A percentile compares a stretch with the other conserved stretches of the same genome.
Conservation (phyloP, 2,329 filamentous ascomycete genomes). For the Xylaria hypoxylon region DNA sequence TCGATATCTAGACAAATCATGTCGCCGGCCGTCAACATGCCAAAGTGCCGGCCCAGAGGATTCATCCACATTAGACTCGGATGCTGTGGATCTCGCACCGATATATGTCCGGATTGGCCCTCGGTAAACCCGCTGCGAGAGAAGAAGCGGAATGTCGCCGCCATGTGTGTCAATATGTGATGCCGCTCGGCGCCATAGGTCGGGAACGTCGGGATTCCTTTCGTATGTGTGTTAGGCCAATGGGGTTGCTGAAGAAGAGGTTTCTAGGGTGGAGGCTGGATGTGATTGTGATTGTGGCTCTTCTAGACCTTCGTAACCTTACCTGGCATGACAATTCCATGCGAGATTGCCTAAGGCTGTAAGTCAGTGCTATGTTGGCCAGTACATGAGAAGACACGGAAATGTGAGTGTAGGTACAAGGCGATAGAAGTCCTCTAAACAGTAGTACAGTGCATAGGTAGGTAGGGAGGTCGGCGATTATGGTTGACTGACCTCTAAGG, state of each 20-base stretch:
- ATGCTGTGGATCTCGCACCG: conserved; percentile 49
- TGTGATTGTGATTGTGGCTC: background rate
- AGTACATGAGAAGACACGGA: background rate
- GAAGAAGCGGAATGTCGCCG: conserved; percentile 76
- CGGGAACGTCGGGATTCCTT: conserved; percentile 59
- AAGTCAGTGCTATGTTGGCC: conserved; percentile 6
- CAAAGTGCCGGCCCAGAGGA: conserved; percentile 74
- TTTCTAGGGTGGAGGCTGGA: background rate
- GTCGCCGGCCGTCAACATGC: conserved; percentile 71
- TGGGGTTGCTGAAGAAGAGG: background rate
- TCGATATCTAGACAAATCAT: conserved; percentile 73
- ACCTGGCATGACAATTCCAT: conserved; percentile 51
- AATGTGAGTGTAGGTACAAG: conserved; percentile 5
- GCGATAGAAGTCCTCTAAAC: background rate
- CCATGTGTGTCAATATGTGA: conserved; percentile 75
- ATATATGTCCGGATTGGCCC: conserved; percentile 69
- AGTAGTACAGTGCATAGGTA: background rate
- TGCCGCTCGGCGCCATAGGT: conserved; percentile 62
- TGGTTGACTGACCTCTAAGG: conserved; percentile 44
- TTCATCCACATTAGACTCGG: conserved; percentile 70
- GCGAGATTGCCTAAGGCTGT: conserved; percentile 51
- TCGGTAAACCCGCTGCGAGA: conserved; percentile 74
- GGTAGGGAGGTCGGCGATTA: background rate
- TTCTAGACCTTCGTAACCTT: conserved; percentile 20
- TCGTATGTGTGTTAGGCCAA: conserved; percentile 6